Base-by-base conservation (phyloP, 176 grass and related monocot genomes). In the Chloris gayana region DNA sequence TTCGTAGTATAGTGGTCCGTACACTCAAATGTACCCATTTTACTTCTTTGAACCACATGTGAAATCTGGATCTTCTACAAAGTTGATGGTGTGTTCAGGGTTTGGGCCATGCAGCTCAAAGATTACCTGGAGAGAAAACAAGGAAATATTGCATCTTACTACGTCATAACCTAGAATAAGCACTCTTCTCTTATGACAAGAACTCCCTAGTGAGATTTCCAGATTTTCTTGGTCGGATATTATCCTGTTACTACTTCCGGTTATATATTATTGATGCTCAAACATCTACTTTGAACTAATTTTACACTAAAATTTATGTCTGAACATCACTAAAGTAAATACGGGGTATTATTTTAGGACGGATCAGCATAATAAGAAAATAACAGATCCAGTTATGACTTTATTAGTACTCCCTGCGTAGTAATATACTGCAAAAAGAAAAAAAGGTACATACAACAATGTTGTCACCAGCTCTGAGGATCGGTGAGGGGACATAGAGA, bases 401-500 rank as follows among this genome's bases (percentile, higher is more conserved):
- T 53, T n/a, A 32, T 65, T 27, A 44, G 41, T 44, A 6, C 2
- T 30, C 1, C 15, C 1, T 64, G 31, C 41, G 64, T 17, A 27
- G 41, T 64, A 18, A 45, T 58, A n/a, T 57, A 59, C 5, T 11
- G 61, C 18, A 26, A 78, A 46, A 62, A 82, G 22, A 62, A 82
- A 64, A 47, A 67, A 67, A 74, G 76, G 42, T 21, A 86, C 85
- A 69, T 98, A 98, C 95, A 74, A 95, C 13, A 69, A 67, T 67
- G 75, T 98, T 98, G 73, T 86, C 86, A 67, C 95, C 95, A 85
- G 84, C 41, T 74, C 70, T 87, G 44, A 98, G 88, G 31, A 98
- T 79, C 0, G 95, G 95, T 9, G 92, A 88, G 14, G 95, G 95
- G 73, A 95, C 88, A 76, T 98, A 98, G 49, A 95, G 88, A 50